Evolutionary conservation across 768 basidiomycete species (phyloP).

Genomic region (Hygrocybe punicea): DNA sequence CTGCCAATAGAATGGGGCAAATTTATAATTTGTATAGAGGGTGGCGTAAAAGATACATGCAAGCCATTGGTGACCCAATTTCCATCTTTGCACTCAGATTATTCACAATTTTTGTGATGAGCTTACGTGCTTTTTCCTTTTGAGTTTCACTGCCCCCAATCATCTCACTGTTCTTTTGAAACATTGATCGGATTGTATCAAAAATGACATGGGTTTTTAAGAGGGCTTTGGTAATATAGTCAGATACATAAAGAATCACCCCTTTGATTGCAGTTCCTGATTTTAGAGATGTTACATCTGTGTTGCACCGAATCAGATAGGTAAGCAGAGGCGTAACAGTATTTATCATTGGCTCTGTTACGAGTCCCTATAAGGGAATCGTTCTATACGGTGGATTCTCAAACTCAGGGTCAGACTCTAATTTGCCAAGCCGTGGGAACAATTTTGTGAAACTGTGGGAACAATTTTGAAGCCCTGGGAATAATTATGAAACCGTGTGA

Average conservation of each 20-base stretch:
- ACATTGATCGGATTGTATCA: conserved; percentile 23
- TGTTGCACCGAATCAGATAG: conserved; percentile 34
- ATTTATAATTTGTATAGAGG: conserved; percentile 31
- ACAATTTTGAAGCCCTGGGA: no score
- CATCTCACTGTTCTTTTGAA: conserved; percentile 22
- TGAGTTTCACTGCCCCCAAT: conserved; percentile 3
- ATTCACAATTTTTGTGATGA: conserved; percentile 31
- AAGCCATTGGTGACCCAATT: conserved; percentile 29
- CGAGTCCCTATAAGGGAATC: no score
- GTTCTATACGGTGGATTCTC: no score
- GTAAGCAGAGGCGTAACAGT: conserved; percentile 25
- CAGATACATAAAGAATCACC: conserved; percentile 32
- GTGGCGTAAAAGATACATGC: conserved; percentile 22
- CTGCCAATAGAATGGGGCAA: conserved; percentile 18
- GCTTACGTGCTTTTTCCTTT: conserved; percentile 16
- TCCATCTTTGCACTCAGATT: conserved; percentile 26
- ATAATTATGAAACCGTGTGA: no score
- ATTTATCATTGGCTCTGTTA: conserved; percentile 32
- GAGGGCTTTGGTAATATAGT: conserved; percentile 36
- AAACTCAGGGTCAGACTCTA: no score
- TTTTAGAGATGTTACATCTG: conserved; percentile 31
- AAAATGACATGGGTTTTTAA: conserved; percentile 37
- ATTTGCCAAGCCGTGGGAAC: conserved; percentile 28
- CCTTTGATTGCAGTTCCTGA: conserved; percentile 38
- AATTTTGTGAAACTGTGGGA: no score